Conservation (phyloP, 108 stramenopile species). For the Nannochloropsis salina region DNA sequence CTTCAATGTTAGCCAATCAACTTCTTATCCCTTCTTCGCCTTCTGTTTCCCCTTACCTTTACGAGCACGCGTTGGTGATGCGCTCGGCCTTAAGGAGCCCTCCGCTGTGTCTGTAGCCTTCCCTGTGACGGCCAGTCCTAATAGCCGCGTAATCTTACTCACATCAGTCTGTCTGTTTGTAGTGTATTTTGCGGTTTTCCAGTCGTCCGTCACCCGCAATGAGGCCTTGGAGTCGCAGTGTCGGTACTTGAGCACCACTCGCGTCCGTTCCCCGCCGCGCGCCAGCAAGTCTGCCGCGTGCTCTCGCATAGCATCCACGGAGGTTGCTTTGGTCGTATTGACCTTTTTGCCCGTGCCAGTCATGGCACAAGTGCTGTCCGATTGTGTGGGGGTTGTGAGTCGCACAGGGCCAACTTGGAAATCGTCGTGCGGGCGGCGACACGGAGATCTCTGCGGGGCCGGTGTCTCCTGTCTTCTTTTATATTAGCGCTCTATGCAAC, state of each 20-base stretch:
- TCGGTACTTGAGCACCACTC: neutral
- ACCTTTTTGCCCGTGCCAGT: neutral
- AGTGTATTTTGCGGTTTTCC: neutral
- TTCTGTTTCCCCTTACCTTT: neutral
- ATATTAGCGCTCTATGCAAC: no score
- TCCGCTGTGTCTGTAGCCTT: neutral
- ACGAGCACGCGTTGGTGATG: neutral
- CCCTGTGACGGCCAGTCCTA: neutral
- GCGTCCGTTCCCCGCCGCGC: neutral
- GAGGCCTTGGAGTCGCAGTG: constrained; percentile 2
- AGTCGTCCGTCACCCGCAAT: constrained; percentile 16
- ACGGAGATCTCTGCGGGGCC: no score
- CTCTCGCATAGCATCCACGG: neutral
- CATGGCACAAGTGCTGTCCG: neutral
- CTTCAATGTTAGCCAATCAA: neutral
- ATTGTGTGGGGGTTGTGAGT: no score
- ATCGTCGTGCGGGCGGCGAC: no score
- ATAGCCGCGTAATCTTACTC: neutral
- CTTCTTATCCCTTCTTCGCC: constrained; percentile 6
- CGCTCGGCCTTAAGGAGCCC: neutral
- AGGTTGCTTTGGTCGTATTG: neutral
- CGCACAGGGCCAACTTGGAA: no score
- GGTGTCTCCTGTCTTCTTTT: no score
- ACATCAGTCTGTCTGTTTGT: neutral
- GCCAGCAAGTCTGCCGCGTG: neutral